Evolutionary conservation across 805 yeast genomes (phyloP).

Genomic region (Wickerhamiella domercqiae): DNA sequence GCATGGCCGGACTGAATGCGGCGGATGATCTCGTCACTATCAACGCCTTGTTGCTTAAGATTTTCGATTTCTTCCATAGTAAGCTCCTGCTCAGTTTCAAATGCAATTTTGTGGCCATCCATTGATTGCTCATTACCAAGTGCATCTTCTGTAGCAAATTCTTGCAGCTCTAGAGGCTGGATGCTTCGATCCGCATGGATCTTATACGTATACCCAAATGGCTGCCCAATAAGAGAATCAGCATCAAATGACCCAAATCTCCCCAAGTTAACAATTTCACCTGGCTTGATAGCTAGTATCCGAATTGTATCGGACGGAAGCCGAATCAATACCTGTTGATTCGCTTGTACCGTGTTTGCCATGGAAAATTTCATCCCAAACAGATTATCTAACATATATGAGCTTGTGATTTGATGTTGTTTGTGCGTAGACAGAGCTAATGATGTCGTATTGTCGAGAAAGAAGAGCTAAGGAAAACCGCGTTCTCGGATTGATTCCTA

Average conservation of each 20-base stretch:
- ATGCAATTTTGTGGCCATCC: constrained; percentile 55
- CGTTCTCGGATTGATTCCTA: too few relatives aligned
- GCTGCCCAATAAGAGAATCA: constrained; percentile 59
- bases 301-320: constrained; percentile 73
- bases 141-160: constrained; percentile 25
- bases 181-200: constrained; percentile 38
- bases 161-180: constrained; percentile 18
- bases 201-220: constrained; percentile 83
- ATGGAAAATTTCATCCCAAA: too few relatives aligned
- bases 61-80: constrained; percentile 69
- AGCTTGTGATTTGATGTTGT: too few relatives aligned
- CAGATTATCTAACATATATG: too few relatives aligned
- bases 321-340: constrained; percentile 47
- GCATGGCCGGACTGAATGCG: constrained; percentile 71
- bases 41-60: constrained; percentile 56
- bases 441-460: too few relatives aligned
- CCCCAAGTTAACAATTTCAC: constrained; percentile 57
- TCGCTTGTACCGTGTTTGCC: constrained; percentile 26
- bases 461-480: too few relatives aligned
- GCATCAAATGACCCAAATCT: constrained; percentile 81
- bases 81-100: constrained; percentile 51
- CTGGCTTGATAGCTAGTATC: constrained; percentile 49
- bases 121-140: constrained; percentile 40
- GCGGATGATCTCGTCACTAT: constrained; percentile 67
- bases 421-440: too few relatives aligned